Conservation (phyloP, 352 stramenopile species). For the Phytophthora niederhauseri region DNA sequence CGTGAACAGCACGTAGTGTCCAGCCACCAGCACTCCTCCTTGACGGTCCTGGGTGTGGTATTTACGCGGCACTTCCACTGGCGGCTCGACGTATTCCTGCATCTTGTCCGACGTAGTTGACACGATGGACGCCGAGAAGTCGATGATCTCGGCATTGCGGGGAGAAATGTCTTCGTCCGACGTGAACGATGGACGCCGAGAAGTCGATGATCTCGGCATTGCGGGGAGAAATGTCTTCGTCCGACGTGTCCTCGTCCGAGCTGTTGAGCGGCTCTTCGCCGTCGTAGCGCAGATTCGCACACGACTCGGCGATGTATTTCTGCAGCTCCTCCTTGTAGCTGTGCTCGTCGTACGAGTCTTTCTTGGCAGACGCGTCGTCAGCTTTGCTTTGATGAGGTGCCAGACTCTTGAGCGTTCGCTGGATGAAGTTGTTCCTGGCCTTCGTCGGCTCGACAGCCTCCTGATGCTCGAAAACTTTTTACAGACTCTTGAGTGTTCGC, state of each 20-base stretch:
- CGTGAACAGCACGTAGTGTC: constrained; percentile 38
- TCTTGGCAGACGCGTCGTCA: neutral
- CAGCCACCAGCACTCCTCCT: constrained; percentile 40
- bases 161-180: constrained; percentile 23
- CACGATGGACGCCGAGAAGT: constrained; percentile 28
- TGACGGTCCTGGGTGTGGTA: constrained; percentile 39
- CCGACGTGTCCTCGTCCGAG: constrained; percentile 23
- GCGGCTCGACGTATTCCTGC: constrained; percentile 31
- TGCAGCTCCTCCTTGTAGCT: constrained; percentile 36
- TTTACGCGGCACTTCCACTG: constrained; percentile 35
- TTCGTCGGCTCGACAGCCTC: constrained; percentile 6
- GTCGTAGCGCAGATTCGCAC: constrained; percentile 15
- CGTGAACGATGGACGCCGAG: constrained; percentile 21
- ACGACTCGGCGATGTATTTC: constrained; percentile 31
- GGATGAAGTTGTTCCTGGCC: constrained; percentile 29
- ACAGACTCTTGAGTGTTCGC: constrained; percentile 22
- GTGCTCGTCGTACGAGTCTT: constrained; percentile 13
- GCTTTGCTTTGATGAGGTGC: constrained; percentile 18
- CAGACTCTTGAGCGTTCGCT: constrained; percentile 24
- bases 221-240: constrained; percentile 20
- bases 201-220: constrained; percentile 30
- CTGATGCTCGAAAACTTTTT: constrained; percentile 28
- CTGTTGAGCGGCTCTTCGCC: constrained; percentile 12
- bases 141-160: constrained; percentile 24
- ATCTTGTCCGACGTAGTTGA: constrained; percentile 16